These are phyloP conservation scores for Phialophora macrospora DNA, from an alignment of 2,329 filamentous ascomycete genomes.

Conservation along the genomic window DNA sequence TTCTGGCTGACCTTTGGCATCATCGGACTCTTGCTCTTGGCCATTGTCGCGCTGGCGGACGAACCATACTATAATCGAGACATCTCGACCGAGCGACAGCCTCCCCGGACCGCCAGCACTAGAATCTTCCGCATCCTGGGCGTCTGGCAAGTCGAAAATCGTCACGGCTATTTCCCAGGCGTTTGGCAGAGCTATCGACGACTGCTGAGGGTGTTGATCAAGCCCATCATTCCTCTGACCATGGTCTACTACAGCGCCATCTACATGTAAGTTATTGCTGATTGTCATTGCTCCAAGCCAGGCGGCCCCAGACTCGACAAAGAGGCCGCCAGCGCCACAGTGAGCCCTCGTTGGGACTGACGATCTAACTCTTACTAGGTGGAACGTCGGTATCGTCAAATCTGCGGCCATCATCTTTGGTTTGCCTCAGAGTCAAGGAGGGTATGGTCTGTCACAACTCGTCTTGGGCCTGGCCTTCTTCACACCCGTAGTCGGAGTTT, in stretches of 20 bases:
- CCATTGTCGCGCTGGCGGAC: constrained; percentile 44
- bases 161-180: constrained; percentile 41
- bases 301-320: too few relatives aligned
- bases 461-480: constrained; percentile 63
- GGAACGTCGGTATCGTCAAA: constrained; percentile 59
- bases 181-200: constrained; percentile 42
- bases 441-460: constrained; percentile 55
- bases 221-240: constrained; percentile 39
- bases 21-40: constrained; percentile 38
- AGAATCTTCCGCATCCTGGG: constrained; percentile 41
- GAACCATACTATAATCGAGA: constrained; percentile 48
- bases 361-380: too few relatives aligned
- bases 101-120: constrained; percentile 36
- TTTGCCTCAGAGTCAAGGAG: constrained; percentile 41
- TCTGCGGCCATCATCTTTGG: constrained; percentile 58
- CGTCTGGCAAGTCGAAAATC: constrained; percentile 35
- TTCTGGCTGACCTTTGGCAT: constrained; percentile 45
- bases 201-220: constrained; percentile 43
- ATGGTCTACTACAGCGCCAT: constrained; percentile 46
- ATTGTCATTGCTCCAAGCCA: too few relatives aligned
- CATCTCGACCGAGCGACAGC: constrained; percentile 25
- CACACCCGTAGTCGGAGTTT: constrained; percentile 58
- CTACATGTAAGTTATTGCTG: constrained; percentile 51
- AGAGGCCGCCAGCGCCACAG: too few relatives aligned
- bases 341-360: too few relatives aligned